Conservation (phyloP, 2,329 filamentous ascomycete genomes). For the Apiospora rasikravindrae region DNA sequence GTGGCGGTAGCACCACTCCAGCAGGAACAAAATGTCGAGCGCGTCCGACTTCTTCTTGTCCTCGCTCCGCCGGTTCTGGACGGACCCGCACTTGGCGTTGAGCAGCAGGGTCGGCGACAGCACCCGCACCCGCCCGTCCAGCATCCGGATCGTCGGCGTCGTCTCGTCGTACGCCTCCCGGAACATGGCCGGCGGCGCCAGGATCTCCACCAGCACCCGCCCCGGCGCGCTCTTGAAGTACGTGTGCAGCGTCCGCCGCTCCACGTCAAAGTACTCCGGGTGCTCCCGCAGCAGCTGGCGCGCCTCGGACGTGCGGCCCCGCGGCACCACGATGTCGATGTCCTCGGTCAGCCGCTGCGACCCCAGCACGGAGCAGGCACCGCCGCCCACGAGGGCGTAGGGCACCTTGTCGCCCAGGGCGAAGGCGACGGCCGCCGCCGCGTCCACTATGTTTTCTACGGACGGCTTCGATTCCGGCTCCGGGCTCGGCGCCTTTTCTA, state of each 20-base stretch:
- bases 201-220: constrained; percentile 17
- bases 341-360: constrained; percentile 12
- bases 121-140: background rate
- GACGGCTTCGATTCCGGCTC: background rate
- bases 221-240: background rate
- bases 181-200: constrained; percentile 21
- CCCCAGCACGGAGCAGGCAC: constrained; percentile 19
- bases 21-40: constrained; percentile 20
- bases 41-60: constrained; percentile 11
- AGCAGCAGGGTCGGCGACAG: constrained; percentile 18
- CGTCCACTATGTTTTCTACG: background rate
- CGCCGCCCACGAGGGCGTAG: constrained; percentile 21
- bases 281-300: constrained; percentile 11
- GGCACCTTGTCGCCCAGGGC: constrained; percentile 11
- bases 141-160: constrained; percentile 14
- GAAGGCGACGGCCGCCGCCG: background rate
- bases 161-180: constrained; percentile 5
- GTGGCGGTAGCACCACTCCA: constrained; percentile 11
- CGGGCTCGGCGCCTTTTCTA: background rate
- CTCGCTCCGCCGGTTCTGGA: background rate
- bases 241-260: constrained; percentile 17
- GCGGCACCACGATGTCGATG: constrained; percentile 21
- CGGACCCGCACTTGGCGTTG: constrained; percentile 20
- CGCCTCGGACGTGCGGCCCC: background rate
- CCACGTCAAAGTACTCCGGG: background rate